These are phyloP conservation scores for Solanum phureja DNA, from an alignment of 257 asterid species.

Conservation along the genomic window DNA sequence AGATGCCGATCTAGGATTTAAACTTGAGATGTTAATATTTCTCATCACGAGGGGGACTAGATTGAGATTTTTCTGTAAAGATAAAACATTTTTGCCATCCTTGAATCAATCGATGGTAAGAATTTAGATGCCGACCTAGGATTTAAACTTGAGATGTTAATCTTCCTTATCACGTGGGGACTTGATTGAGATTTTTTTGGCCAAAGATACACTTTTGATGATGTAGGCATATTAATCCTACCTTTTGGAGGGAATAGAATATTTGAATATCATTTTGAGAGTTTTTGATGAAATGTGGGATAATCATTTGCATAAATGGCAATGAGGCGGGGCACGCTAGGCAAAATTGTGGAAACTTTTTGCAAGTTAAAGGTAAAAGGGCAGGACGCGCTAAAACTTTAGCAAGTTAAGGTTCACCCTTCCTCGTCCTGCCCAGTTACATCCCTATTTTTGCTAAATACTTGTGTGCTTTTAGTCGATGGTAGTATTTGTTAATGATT, in stretches of 20 bases:
- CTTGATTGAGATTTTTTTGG: no score
- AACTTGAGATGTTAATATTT: no score
- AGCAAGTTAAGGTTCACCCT: not conserved
- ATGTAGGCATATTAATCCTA: not conserved
- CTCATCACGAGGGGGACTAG: no score
- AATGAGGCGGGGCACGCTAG: no score
- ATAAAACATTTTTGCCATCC: constrained; percentile 31
- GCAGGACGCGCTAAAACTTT: not conserved
- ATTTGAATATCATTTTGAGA: not conserved
- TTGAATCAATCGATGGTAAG: constrained; percentile 31
- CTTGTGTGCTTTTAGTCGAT: not conserved
- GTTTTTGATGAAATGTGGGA: not conserved
- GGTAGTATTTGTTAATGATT: not conserved
- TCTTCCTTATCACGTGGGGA: no score
- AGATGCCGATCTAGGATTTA: no score
- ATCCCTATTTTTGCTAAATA: not conserved
- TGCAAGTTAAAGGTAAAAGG: not conserved
- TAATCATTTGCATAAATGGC: not conserved
- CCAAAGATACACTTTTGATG: not conserved
- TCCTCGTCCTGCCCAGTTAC: not conserved
- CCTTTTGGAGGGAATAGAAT: not conserved
- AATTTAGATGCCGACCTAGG: not conserved
- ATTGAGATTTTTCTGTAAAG: constrained; percentile 3
- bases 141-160: not conserved
- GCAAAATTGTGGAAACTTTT: no score